These are phyloP conservation scores for Zalaria obscura DNA, from an alignment of 2,329 filamentous ascomycete genomes.

Conservation along the genomic window DNA sequence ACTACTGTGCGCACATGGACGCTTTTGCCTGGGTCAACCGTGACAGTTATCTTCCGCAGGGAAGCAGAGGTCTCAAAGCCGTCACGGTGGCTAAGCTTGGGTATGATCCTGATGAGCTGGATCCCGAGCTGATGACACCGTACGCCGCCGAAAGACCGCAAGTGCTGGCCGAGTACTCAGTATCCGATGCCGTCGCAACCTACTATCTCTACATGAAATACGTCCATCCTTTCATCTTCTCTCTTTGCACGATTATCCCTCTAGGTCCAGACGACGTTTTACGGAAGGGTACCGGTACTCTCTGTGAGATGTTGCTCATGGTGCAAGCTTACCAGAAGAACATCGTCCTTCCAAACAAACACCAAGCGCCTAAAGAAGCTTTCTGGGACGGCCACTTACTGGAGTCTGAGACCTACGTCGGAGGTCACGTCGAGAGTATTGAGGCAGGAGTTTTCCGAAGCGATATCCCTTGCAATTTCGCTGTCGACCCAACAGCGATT, in stretches of 20 bases:
- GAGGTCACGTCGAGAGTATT: slow-evolving; percentile 97
- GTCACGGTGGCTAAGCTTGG: slow-evolving; percentile 96
- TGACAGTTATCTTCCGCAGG: slow-evolving; percentile 94
- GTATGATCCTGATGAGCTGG: slow-evolving; percentile 94
- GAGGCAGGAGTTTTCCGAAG: slow-evolving; percentile 93
- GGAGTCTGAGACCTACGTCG: slow-evolving; percentile 95
- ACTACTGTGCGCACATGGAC: slow-evolving; percentile 96
- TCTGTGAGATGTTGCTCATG: slow-evolving; percentile 99
- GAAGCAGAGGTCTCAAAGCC: slow-evolving; percentile 91
- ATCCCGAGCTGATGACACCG: slow-evolving; percentile 93
- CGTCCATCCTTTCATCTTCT: slow-evolving; percentile 99
- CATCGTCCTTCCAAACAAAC: slow-evolving; percentile 93
- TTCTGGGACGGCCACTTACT: slow-evolving; percentile 96
- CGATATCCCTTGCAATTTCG: slow-evolving; percentile 90
- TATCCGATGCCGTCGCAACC: slow-evolving; percentile 95
- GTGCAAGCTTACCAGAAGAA: slow-evolving; percentile 88
- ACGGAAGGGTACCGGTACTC: slow-evolving; percentile 88
- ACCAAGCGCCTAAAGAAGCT: slow-evolving; percentile 74
- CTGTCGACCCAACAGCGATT: slow-evolving; percentile 73
- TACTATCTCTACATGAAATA: slow-evolving; percentile 99
- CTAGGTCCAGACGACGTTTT: slow-evolving; percentile 84
- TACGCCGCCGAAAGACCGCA: slow-evolving; percentile 79
- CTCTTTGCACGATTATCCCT: slow-evolving; percentile 89
- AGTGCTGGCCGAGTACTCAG: slow-evolving; percentile 91
- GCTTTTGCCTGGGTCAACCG: slow-evolving; percentile 98